Percentiles rank a stretch among this genome's conserved stretches.
Evolutionary conservation across 2,329 filamentous ascomycete species (phyloP).

Genomic region (Hymenoscyphus fraxineus): DNA sequence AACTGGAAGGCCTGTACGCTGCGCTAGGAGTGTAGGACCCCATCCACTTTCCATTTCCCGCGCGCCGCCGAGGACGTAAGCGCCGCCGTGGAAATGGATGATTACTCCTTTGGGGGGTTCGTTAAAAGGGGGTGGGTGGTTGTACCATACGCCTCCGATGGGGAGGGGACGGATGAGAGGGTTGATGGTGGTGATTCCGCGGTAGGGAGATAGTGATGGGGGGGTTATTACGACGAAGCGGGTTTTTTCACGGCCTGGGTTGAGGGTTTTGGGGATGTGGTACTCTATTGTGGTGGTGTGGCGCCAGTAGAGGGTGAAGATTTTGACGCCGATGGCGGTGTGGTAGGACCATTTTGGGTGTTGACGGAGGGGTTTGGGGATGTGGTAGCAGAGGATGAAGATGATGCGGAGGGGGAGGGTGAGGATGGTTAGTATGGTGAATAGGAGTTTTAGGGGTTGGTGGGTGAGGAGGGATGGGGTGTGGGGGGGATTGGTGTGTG

Average conservation of each 20-base stretch:
- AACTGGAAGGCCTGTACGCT: background rate
- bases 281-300: background rate
- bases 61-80: slow-evolving; percentile 1
- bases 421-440: background rate
- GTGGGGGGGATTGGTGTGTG: background rate
- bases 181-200: background rate
- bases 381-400: slow-evolving; percentile 5
- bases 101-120: background rate
- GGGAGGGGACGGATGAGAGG: background rate
- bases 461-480: background rate
- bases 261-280: background rate
- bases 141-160: slow-evolving; percentile 2
- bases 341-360: slow-evolving; percentile 6
- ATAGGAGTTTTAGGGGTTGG: slow-evolving; percentile 7
- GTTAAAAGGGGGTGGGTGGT: background rate
- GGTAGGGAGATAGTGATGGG: background rate
- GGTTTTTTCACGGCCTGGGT: background rate
- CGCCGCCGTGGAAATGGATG: slow-evolving; percentile 5
- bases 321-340: background rate
- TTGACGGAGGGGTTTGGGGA: slow-evolving; percentile 4
- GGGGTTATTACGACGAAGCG: slow-evolving; percentile 2
- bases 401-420: slow-evolving; percentile 3
- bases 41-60: slow-evolving; percentile 7
- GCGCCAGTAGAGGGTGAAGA: slow-evolving; percentile 4
- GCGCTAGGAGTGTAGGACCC: slow-evolving; percentile 4